A percentile compares a stretch with the other conserved stretches of the same genome.
phyloP scores from a whole-genome alignment of 2,329 filamentous ascomycete genomes.

The Epichloe amarillans region DNA sequence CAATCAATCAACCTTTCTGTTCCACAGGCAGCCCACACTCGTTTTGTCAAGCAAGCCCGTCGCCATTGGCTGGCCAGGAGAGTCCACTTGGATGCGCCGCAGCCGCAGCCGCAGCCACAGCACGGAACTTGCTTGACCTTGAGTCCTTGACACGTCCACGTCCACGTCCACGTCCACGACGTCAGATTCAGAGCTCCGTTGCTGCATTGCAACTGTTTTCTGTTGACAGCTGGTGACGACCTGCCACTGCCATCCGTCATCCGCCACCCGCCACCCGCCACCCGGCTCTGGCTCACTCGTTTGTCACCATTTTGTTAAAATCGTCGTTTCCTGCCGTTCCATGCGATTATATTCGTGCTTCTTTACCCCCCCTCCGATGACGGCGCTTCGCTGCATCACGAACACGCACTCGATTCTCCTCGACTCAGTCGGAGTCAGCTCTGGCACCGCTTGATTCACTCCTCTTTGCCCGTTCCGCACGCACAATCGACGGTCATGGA shows the following conservation, averaged over 20 bases:
- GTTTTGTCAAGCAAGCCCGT: background rate
- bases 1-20: background rate
- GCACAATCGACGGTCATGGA: slow-evolving; percentile 6
- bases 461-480: background rate
- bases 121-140: background rate
- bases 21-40: background rate
- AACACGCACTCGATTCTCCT: background rate
- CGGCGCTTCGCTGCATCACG: background rate
- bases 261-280: background rate
- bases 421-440: background rate
- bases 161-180: background rate
- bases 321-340: background rate
- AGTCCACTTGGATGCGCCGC: background rate
- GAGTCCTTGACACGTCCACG: background rate
- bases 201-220: background rate
- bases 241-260: background rate
- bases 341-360: background rate
- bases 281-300: background rate
- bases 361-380: background rate
- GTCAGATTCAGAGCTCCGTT: background rate
- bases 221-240: slow-evolving; percentile 1
- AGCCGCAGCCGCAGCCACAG: background rate
- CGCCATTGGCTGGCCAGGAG: background rate
- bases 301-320: background rate
- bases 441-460: background rate